Evolutionary conservation across 2,329 filamentous ascomycete genomes (phyloP), one percentile per base, ranked within the genome.

Genomic region (Colletotrichum ledebouriae): DNA sequence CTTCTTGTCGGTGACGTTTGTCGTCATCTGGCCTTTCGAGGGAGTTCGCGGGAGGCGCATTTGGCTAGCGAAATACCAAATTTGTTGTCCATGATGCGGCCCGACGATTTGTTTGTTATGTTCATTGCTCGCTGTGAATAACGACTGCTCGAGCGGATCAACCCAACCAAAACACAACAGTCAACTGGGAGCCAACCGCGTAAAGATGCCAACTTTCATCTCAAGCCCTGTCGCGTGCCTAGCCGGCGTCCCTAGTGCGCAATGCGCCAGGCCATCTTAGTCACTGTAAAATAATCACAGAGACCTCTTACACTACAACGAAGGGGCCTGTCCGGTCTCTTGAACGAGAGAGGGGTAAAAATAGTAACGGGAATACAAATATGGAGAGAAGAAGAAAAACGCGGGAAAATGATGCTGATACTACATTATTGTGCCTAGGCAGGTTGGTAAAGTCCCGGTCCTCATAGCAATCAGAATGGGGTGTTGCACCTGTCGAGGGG

Each of bases 21-120:
- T 68, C 50, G 53, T 69, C 67, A 69, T 67, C 57, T 63, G 67
- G 44, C 53, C 63, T 63, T 67, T 53, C 67, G 67, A 53, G 63
- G 67, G 57, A 67, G 67, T 69, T 69, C 67, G 63, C 46, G 50
- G 67, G 58, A 66, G 62, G 52, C 55, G 67, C 63, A 69, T 67
- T 59, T 63, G 42, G 57, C 56, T 57, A 67, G 67, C 67, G 67
- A 62, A 68, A 69, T 69, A 69, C 67, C 67, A 69, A 67, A 67
- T 63, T 29, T 67, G 39, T 25, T 47, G 52, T 41, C 33, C 46
- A 33, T 46, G 22, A 68, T 67, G 52, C 50, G 44, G 46, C 57
- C 63, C 57, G 44, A 61, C 37, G 20, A 20, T 44, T 39, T 61
- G 59, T 61, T 61, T 61, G 44, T 61, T 47, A n/a, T 61, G 22